Percentiles rank a stretch among this genome's conserved stretches.
These are phyloP conservation scores for Phytophthora lateralis DNA, from an alignment of 352 stramenopile species.

Conservation along the genomic window DNA sequence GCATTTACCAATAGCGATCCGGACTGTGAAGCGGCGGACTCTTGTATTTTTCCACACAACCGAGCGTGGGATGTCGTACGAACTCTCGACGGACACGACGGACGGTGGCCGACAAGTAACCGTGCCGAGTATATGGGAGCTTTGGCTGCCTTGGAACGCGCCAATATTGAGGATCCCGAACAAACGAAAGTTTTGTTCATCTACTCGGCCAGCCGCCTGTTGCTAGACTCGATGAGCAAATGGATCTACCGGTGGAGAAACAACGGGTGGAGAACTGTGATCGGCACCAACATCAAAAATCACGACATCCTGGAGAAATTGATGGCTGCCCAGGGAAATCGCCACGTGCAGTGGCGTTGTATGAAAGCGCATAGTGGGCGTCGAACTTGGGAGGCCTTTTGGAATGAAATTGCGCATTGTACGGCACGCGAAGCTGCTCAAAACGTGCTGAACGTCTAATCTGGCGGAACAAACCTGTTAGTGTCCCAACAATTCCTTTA, in stretches of 20 bases:
- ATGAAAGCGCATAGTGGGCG: constrained; percentile 10
- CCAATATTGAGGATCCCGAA: constrained; percentile 19
- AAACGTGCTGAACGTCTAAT: not conserved
- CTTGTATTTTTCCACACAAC: constrained; percentile 68
- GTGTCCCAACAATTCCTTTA: no score
- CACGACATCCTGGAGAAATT: constrained; percentile 21
- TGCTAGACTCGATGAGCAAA: constrained; percentile 25
- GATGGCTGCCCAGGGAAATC: constrained; percentile 10
- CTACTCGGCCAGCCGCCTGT: constrained; percentile 20
- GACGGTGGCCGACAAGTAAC: constrained; percentile 15
- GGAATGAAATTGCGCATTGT: constrained; percentile 19
- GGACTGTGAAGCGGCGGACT: constrained; percentile 53
- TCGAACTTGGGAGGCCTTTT: constrained; percentile 18
- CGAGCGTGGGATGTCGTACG: constrained; percentile 51
- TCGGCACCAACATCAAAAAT: constrained; percentile 17
- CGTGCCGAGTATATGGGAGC: constrained; percentile 26
- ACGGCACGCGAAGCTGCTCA: not conserved
- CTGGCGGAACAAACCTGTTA: not conserved
- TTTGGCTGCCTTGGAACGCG: constrained; percentile 17
- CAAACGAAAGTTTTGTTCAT: constrained; percentile 22
- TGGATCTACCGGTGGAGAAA: constrained; percentile 26
- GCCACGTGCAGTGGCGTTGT: constrained; percentile 18
- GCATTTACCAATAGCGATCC: constrained; percentile 52
- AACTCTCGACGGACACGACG: constrained; percentile 30
- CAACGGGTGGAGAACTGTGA: constrained; percentile 25